Percentiles rank a stretch among this genome's conserved stretches.
Conservation (phyloP, 306 rosid species). For the Cucumis cinereus region DNA sequence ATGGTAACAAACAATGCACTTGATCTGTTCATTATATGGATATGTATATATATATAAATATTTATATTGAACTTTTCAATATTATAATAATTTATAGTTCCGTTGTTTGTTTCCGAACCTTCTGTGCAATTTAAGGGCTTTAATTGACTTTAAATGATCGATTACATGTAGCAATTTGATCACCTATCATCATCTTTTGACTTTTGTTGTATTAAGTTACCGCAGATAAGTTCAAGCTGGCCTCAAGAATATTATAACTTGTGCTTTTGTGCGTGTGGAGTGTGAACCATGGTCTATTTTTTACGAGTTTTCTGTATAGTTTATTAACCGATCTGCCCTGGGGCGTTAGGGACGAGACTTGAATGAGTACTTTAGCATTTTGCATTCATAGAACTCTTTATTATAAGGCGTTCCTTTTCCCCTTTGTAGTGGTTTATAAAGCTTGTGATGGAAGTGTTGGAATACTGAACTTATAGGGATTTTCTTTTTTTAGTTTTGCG, state of each 20-base stretch:
- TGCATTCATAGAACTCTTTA: background rate
- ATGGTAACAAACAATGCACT: background rate
- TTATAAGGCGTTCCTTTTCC: background rate
- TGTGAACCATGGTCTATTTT: background rate
- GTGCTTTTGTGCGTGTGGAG: background rate
- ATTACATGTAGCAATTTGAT: background rate
- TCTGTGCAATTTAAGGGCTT: background rate
- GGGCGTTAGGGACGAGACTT: background rate
- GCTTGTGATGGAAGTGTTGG: background rate
- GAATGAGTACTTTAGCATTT: background rate
- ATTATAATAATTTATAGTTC: background rate
- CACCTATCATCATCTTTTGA: background rate
- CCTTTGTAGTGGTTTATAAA: background rate
- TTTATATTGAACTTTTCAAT: background rate
- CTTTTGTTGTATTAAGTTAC: background rate
- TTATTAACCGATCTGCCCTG: background rate
- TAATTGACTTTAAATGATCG: background rate
- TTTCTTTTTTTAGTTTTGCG: background rate
- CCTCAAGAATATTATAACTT: background rate
- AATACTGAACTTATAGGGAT: background rate
- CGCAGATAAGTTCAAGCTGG: background rate
- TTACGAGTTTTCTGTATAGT: background rate
- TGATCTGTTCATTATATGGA: background rate
- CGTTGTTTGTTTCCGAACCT: background rate
- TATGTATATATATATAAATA: no score